Base-by-base conservation (phyloP, 176 grass and related monocot species). In the Eragrostis nindensis region DNA sequence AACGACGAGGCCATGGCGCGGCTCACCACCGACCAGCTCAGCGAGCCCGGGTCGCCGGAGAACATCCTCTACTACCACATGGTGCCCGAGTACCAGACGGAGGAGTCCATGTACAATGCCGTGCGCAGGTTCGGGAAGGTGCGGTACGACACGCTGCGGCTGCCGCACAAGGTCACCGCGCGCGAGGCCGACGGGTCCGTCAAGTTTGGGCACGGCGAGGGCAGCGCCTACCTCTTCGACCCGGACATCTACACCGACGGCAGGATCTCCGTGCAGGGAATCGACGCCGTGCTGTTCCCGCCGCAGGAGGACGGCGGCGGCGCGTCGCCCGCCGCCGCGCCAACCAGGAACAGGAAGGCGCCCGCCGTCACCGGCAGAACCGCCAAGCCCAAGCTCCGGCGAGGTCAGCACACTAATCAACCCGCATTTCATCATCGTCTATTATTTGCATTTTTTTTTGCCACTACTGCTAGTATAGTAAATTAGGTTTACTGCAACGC, bases 41-140 rank as follows among this genome's bases (percentile, higher is more conserved):
- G 95, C 74, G 95, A 97, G 83, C 90, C 95, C 0, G 95, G 95
- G 1, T 93, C 95, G 16, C 95, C 95, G 25, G 95, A 97, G 90
- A 91, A 92, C 85, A 97, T 97, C 53, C 79, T 97, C 16, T 97
- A 97, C 87, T 97, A 90, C 95, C 95, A 97, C 83, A 88, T 97
- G 85, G 85, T 97, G 71, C 95, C 95, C 0, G 95, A 94, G 90
- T 97, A 97, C 83, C 95, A 97, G 80, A 97, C 95, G 0, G 95
- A 97, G 87, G 95, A 97, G 92, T 94, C 92, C 87, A 97, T 97
- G 92, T 97, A 97, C 95, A 97, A 97, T 86, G 95, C 95, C 40
- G 95, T 97, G 38, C 56, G 95, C 6, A 52, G 95, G 3, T 97
- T 97, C 77, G 95, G 95, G 10, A 97, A 92, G 85, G 86, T 97